Evolutionary conservation across 768 basidiomycete species (phyloP), one percentile per base, ranked within the genome.

Genomic region (Pholiota microspora): DNA sequence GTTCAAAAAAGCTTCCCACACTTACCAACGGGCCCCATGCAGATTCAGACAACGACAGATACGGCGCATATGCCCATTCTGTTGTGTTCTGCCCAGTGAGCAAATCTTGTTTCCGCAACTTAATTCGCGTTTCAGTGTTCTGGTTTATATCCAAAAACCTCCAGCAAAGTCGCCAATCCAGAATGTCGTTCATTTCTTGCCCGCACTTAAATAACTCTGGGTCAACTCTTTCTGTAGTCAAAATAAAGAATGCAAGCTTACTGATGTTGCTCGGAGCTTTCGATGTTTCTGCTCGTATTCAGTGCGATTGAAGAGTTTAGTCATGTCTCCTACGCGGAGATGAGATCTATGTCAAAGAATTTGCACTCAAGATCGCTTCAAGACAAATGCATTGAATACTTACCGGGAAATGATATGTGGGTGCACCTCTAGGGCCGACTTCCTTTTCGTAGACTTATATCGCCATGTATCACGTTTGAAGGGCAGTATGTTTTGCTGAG

Each of bases 321-420:
- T 71, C 60, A 71, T 67, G 9, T 72, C 66, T 12, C 71, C 62
- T 8, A 75, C 58, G 9, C 67, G 67, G n/a, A 76, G 61, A 25
- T 71, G 67, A 1, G 73, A 69, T 24, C 75, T 75, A 53, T 28
- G 18, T n/a, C 15, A 31, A 29, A 31, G 12, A 16, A 35, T 29
- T 38, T 7, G 9, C 1, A n/a, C 9, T n/a, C 3, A 48, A 0
- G 32, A 7, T 4, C 21, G 5, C 15, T 12, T 23, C 18, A 23
- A 21, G 9, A 34, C 25, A 27, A 50, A 18, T 4, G 12, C 12
- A 23, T n/a, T n/a, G 24, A n/a, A 31, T 13, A 24, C 62, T 15
- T 56, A 72, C 74, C 69, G 67, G 42, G 73, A 71, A 12, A 74
- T 61, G 31, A 76, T 62, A 45, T 71, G 70, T 6, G 74, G 74